Evolutionary conservation across 257 asterid genomes (phyloP).

Genomic region (Cruciata laevipes): DNA sequence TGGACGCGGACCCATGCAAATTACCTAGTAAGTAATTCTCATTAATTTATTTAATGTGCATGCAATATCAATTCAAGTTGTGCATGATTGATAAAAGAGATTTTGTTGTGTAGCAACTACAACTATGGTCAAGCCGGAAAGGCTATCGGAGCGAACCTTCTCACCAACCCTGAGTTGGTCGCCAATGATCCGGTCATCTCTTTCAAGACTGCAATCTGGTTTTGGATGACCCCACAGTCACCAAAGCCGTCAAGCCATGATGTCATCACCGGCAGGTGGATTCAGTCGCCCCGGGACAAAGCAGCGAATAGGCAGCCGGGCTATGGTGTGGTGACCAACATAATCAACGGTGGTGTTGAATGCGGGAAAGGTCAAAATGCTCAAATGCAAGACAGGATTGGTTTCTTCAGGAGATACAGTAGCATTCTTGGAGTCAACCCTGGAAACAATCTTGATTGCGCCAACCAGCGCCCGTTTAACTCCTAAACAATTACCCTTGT

Average conservation of each 20-base stretch:
- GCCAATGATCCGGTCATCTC: not conserved
- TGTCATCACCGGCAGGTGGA: constrained; percentile 15
- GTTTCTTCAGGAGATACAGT: constrained; percentile 28
- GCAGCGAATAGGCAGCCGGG: constrained; percentile 27
- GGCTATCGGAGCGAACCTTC: constrained; percentile 5
- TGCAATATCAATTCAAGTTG: too few species aligned
- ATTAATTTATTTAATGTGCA: too few species aligned
- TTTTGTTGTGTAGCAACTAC: not conserved
- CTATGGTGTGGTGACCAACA: constrained; percentile 30
- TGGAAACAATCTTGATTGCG: constrained; percentile 27
- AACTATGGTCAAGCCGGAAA: constrained; percentile 9
- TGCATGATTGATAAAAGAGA: too few species aligned
- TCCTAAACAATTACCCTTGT: not conserved
- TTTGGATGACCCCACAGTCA: constrained; percentile 14
- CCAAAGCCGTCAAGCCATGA: constrained; percentile 17
- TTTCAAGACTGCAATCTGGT: constrained; percentile 6
- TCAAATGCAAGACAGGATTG: constrained; percentile 23
- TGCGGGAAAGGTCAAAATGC: constrained; percentile 23
- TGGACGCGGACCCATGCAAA: constrained; percentile 27
- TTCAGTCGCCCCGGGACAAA: not conserved
- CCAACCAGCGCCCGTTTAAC: constrained; percentile 20
- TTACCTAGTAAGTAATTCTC: constrained; percentile 21
- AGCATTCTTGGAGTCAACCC: constrained; percentile 16
- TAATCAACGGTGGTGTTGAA: constrained; percentile 34
- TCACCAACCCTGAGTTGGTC: constrained; percentile 12